Percentiles rank a stretch among this genome's conserved stretches.
Conservation (phyloP, 495 filamentous ascomycete genomes). For the Penicillium subrubescens region DNA sequence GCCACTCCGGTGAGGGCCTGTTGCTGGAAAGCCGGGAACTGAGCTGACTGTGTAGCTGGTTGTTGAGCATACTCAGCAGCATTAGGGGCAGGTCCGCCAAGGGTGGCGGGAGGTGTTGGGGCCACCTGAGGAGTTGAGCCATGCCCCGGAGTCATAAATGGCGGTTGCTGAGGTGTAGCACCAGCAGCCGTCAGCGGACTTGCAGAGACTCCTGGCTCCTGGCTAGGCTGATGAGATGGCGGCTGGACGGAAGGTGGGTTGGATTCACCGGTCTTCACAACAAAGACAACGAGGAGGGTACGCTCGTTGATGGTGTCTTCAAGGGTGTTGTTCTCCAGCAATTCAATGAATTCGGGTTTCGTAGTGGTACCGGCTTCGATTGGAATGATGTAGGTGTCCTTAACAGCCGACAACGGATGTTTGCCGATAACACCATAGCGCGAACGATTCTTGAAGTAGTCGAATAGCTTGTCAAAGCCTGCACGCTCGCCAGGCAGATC, state of each 20-base stretch:
- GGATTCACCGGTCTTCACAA: slow-evolving; percentile 59
- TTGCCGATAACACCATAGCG: slow-evolving; percentile 81
- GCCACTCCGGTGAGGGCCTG: slow-evolving; percentile 26
- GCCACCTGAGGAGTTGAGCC: slow-evolving; percentile 24
- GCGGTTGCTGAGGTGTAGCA: slow-evolving; percentile 39
- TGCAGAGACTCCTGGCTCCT: slow-evolving; percentile 38
- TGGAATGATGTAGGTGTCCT: slow-evolving; percentile 77
- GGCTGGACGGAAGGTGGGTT: slow-evolving; percentile 48
- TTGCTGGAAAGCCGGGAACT: slow-evolving; percentile 20
- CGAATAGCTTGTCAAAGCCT: slow-evolving; percentile 68
- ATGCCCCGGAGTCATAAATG: slow-evolving; percentile 28
- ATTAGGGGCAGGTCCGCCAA: slow-evolving; percentile 20
- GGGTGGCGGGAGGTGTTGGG: slow-evolving; percentile 30
- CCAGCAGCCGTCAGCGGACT: slow-evolving; percentile 50
- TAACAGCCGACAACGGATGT: slow-evolving; percentile 65
- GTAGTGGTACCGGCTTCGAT: slow-evolving; percentile 61
- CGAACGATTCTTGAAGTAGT: slow-evolving; percentile 76
- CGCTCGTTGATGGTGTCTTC: slow-evolving; percentile 66
- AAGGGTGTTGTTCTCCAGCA: slow-evolving; percentile 72
- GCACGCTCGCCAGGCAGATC: slow-evolving; percentile 49
- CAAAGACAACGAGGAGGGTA: slow-evolving; percentile 75
- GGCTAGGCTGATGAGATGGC: slow-evolving; percentile 44
- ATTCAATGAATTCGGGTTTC: slow-evolving; percentile 73
- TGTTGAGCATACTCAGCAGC: slow-evolving; percentile 41
- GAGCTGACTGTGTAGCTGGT: slow-evolving; percentile 23